phyloP scores from a whole-genome alignment of 768 basidiomycete species.

The Pholiota microspora region DNA sequence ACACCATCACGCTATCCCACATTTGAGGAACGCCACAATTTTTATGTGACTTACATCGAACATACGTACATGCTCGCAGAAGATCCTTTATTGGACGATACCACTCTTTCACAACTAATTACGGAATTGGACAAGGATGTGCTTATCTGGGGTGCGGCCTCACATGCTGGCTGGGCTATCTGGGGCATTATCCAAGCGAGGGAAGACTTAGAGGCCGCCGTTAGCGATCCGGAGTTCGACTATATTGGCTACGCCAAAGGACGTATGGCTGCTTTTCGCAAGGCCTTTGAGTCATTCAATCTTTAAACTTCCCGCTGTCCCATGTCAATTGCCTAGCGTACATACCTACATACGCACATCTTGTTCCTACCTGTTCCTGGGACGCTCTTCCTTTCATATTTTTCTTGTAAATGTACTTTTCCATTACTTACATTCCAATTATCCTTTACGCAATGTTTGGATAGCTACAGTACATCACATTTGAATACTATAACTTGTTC shows the following conservation, averaged over 20 bases:
- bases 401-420: neutral
- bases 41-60: constrained; percentile 80
- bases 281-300: constrained; percentile 49
- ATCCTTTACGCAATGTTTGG: neutral
- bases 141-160: constrained; percentile 83
- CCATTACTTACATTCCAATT: neutral
- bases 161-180: constrained; percentile 89
- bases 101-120: constrained; percentile 44
- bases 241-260: constrained; percentile 80
- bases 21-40: constrained; percentile 68
- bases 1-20: constrained; percentile 70
- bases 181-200: constrained; percentile 94
- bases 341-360: too few relatives aligned
- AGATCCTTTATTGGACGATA: constrained; percentile 25
- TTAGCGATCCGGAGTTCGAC: constrained; percentile 77
- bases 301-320: constrained; percentile 16
- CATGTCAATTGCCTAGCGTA: neutral
- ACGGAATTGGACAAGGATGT: constrained; percentile 75
- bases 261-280: constrained; percentile 63
- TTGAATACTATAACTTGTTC: constrained; percentile 7
- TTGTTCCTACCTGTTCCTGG: neutral
- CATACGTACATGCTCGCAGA: constrained; percentile 39
- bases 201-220: constrained; percentile 62
- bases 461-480: neutral
- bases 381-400: neutral